Evolutionary conservation across 2,329 filamentous ascomycete species (phyloP).

Genomic region (Talaromyces sp.): DNA sequence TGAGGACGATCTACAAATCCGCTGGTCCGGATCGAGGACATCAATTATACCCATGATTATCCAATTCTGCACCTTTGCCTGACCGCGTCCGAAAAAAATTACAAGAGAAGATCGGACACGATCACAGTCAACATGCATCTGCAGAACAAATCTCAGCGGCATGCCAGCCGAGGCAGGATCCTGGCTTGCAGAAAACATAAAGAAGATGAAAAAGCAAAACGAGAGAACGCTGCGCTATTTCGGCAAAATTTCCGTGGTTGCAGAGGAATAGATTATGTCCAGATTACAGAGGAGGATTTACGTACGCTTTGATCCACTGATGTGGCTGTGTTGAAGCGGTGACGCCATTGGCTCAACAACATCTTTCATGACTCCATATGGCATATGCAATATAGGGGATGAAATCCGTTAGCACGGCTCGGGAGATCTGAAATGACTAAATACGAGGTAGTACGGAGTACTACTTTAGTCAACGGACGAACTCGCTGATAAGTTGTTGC

Average conservation of each 20-base stretch:
- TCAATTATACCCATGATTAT: neutral
- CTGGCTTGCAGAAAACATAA: too few relatives aligned
- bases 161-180: conserved; percentile 5
- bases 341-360: conserved; percentile 12
- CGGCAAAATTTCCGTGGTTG: conserved; percentile 10
- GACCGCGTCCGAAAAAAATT: neutral
- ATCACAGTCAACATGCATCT: neutral
- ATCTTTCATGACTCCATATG: neutral
- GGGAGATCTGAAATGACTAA: conserved; percentile 1
- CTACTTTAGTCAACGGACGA: conserved; percentile 1
- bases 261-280: neutral
- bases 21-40: neutral
- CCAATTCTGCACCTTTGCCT: neutral
- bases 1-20: neutral
- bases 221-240: neutral
- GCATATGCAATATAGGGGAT: neutral
- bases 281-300: neutral
- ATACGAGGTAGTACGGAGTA: neutral
- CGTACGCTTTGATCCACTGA: conserved; percentile 18
- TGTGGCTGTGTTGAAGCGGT: conserved; percentile 17
- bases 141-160: neutral
- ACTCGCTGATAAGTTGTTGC: neutral
- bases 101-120: neutral
- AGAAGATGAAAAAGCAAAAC: neutral
- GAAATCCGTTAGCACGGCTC: neutral